These are phyloP conservation scores for Oenanthe sinensis DNA, from an alignment of 129 eudicot genomes.

Conservation along the genomic window DNA sequence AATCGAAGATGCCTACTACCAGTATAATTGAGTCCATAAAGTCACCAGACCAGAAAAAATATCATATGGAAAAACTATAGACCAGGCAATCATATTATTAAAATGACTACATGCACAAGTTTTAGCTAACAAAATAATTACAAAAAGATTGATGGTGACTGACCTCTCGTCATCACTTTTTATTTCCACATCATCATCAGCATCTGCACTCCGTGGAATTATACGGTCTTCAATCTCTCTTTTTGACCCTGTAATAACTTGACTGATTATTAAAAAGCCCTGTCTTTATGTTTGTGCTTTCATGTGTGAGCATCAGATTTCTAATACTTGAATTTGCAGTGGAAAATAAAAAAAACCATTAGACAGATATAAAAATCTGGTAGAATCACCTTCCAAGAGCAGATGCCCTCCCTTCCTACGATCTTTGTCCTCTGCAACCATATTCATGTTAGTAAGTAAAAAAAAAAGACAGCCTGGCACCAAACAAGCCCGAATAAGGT, in stretches of 20 bases:
- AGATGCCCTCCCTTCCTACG: conserved; percentile 75
- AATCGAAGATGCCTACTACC: background rate
- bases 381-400: conserved; percentile 71
- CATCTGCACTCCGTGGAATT: conserved; percentile 79
- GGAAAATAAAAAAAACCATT: background rate
- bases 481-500: background rate
- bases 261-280: background rate
- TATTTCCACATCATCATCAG: conserved; percentile 80
- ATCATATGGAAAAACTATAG: background rate
- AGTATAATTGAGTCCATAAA: background rate
- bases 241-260: conserved; percentile 48
- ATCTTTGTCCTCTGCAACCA: conserved; percentile 80
- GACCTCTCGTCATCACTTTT: conserved; percentile 84
- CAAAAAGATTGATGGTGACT: conserved; percentile 4
- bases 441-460: background rate
- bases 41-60: background rate
- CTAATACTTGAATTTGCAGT: background rate
- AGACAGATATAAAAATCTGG: conserved; percentile 2
- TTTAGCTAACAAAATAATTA: background rate
- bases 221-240: conserved; percentile 87
- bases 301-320: background rate
- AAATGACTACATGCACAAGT: background rate
- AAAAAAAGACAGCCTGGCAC: background rate
- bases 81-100: too few relatives aligned
- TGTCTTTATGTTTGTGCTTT: background rate